Evolutionary conservation across 2,329 filamentous ascomycete genomes (phyloP), one percentile per base, ranked within the genome.

Genomic region (Fusarium albosuccineum): DNA sequence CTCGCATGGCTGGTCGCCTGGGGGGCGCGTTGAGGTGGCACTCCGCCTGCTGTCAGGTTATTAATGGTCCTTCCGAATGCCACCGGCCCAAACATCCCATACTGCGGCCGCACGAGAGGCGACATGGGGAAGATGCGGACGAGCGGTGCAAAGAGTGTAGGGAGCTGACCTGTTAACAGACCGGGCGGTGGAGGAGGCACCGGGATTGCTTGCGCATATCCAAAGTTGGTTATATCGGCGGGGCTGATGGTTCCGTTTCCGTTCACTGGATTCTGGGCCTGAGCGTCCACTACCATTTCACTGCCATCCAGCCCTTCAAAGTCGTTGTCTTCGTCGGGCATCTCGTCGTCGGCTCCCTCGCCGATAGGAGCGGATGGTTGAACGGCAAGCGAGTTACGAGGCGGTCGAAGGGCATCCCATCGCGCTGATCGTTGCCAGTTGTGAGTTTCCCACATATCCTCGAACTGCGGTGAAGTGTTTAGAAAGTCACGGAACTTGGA

Each of bases 401-500:
- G 30, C 50, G 59, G 40, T 36, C 66, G 44, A 13, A 53, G 17
- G 22, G 51, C 9, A 29, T 62, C 44, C 17, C 40, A 64, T 3
- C 44, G 52, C 54, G 46, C 44, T 33, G 62, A 34, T 39, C 66
- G 58, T 8, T 60, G 55, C 66, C 59, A 53, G 53, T 59, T 42
- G 55, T 62, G 60, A 22, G 66, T 73, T 7, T 82, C 78, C 30
- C 82, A 80, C 8, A 82, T 70, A 4, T 81, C 79, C 40, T 82
- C 80, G 55, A 86, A 88, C 34, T 81, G 78, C 1, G 79, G 76
- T 10, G 82, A 80, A 0, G 77, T 82, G 68, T 94, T 97, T 39
- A 99, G 85, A 75, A 94, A 92, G 29, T 90, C 86, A 41, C 95
- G 91, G 27, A 99, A 87, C 40, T 88, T 87, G 41, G 83, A 83